Evolutionary conservation across 495 filamentous ascomycete genomes (phyloP).

Genomic region (Aspergillus nanangensis): DNA sequence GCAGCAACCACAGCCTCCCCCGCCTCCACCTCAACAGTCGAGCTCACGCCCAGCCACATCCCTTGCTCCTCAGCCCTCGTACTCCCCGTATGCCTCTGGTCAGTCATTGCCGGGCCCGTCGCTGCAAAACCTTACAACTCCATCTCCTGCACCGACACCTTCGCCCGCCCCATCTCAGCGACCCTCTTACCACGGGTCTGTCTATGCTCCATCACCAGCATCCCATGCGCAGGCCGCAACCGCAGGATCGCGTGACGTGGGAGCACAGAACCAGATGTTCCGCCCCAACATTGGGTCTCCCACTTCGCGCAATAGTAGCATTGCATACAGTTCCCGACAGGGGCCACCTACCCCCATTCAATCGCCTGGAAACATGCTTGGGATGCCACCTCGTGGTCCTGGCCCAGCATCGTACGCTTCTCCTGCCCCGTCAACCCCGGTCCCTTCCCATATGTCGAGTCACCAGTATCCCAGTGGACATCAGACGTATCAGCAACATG

Average conservation of each 20-base stretch:
- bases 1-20: constrained; percentile 20
- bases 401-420: constrained; percentile 23
- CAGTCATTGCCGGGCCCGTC: constrained; percentile 22
- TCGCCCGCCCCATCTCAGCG: constrained; percentile 35
- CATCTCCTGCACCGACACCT: constrained; percentile 37
- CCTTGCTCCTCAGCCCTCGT: constrained; percentile 24
- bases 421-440: constrained; percentile 20
- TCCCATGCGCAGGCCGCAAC: constrained; percentile 19
- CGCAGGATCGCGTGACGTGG: constrained; percentile 28
- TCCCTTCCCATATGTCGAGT: constrained; percentile 16
- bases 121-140: constrained; percentile 25
- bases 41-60: constrained; percentile 20
- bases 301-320: constrained; percentile 25
- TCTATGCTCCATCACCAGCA: constrained; percentile 28
- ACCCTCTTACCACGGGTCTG: constrained; percentile 25
- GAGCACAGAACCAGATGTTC: constrained; percentile 24
- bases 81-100: constrained; percentile 24
- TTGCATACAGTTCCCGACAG: constrained; percentile 29
- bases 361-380: constrained; percentile 28
- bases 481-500: constrained; percentile 38
- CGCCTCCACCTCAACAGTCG: constrained; percentile 18
- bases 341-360: constrained; percentile 30
- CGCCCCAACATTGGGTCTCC: constrained; percentile 30
- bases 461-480: constrained; percentile 17
- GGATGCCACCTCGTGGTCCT: constrained; percentile 28